Evolutionary conservation across 345 rosid species (phyloP), one percentile per base, ranked within the genome.

Genomic region (Dovyalis caffra): DNA sequence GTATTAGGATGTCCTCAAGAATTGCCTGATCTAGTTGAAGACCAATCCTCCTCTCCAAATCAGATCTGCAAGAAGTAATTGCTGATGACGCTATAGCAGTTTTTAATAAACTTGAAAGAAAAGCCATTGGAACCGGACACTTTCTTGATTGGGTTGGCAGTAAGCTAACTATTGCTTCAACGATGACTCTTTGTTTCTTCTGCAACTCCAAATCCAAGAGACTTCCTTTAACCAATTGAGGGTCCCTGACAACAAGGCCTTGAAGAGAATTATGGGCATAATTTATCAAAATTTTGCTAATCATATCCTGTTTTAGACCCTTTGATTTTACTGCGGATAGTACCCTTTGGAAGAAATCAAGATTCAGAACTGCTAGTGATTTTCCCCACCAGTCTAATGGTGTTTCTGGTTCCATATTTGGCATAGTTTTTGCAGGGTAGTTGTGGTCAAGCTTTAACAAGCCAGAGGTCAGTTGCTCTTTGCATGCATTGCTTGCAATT

Each of bases 1-100:
- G 99, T 40, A 95, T 88, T 57, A 95, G 88, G 74, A 95, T 86
- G 79, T 95, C 99, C 82, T 93, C 99, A n/a, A 91, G 97, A 77
- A 95, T 95, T 20, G 99, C 98, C 79, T 95, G 99, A 76, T 95
- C 98, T 31, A 95, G 86, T 62, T 95, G 99, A 60, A 93, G 92
- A 67, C 98, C 97, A 0, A 95, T 91, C 45, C 99, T 83, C 73
- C 97, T 80, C 82, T 95, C 99, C 68, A 95, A 79, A 78, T 95
- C 97, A 0, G 96, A 86, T 79, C 90, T 88, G 75, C 97, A 91
- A 6, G 93, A 86, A n/a, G 86, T 87, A 43, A 84, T 76, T 8
- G 90, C 87, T 8, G 91, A 85, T 33, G 93, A 85, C n/a, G 90
- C 87, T 64, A 93, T 93, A 6, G 91, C 87, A 51, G 90, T 81